Percentiles rank a stretch among this genome's conserved stretches.
phyloP scores from a whole-genome alignment of 2,329 filamentous ascomycete genomes.

The Penicillium corylophilum region DNA sequence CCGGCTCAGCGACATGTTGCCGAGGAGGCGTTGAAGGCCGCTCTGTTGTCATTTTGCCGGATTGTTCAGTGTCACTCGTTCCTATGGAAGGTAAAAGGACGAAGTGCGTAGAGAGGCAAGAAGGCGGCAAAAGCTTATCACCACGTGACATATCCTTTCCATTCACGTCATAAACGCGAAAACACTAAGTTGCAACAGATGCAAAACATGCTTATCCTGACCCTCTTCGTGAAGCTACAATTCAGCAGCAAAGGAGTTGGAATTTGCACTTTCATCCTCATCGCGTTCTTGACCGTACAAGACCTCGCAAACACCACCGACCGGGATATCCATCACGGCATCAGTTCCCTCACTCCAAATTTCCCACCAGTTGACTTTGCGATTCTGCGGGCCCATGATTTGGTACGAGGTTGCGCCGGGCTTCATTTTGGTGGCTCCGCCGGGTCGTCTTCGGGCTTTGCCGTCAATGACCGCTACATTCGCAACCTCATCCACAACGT shows the following conservation, averaged over 20 bases:
- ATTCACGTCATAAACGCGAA: constrained; percentile 5
- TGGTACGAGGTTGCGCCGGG: constrained; percentile 42
- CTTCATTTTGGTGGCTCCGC: constrained; percentile 44
- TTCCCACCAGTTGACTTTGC: constrained; percentile 67
- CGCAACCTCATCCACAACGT: constrained; percentile 85
- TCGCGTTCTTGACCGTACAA: constrained; percentile 69
- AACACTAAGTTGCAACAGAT: not conserved
- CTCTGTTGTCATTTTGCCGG: constrained; percentile 14
- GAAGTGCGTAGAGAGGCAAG: not conserved
- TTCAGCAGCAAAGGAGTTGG: constrained; percentile 2
- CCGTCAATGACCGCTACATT: constrained; percentile 79
- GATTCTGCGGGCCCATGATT: constrained; percentile 43
- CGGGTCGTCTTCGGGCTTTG: constrained; percentile 58
- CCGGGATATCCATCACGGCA: constrained; percentile 93
- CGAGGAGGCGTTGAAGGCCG: constrained; percentile 37
- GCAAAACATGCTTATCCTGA: not conserved
- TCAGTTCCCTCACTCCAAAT: constrained; percentile 93
- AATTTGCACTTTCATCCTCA: constrained; percentile 21
- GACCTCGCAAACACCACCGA: constrained; percentile 92
- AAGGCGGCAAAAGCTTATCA: constrained; percentile 5
- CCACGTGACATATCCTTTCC: constrained; percentile 7
- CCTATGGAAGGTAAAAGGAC: not conserved
- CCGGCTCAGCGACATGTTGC: constrained; percentile 34
- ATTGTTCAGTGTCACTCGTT: not conserved
- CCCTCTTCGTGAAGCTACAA: constrained; percentile 3